Percentiles rank a stretch among this genome's conserved stretches.
Conservation (phyloP, 768 basidiomycete genomes). For the Mycena galopus region DNA sequence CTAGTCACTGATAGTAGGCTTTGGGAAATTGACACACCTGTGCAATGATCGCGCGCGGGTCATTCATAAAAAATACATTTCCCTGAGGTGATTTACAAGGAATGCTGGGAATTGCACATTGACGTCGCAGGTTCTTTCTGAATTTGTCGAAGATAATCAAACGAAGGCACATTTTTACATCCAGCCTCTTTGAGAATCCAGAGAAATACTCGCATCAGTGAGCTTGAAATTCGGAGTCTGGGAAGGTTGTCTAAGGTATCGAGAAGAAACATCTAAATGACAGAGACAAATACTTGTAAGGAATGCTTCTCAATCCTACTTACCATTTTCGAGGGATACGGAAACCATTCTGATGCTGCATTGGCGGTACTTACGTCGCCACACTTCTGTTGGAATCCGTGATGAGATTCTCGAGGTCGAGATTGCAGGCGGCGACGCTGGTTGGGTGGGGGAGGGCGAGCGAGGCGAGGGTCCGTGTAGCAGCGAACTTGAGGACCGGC, state of each 20-base stretch:
- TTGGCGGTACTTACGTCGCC: slow-evolving; percentile 80
- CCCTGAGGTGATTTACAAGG: not conserved
- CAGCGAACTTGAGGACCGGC: slow-evolving; percentile 95
- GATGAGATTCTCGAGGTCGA: slow-evolving; percentile 97
- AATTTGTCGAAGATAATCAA: slow-evolving; percentile 7
- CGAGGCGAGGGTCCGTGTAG: slow-evolving; percentile 94
- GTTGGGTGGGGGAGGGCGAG: slow-evolving; percentile 89
- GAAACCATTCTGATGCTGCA: slow-evolving; percentile 2
- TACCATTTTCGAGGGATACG: slow-evolving; percentile 23
- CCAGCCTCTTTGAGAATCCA: slow-evolving; percentile 25
- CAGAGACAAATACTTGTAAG: not conserved
- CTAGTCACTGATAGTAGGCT: too few relatives aligned
- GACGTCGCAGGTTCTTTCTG: not conserved
- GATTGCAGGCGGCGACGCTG: slow-evolving; percentile 92
- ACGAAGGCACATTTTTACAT: slow-evolving; percentile 18
- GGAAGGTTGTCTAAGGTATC: slow-evolving; percentile 29
- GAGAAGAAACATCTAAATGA: slow-evolving; percentile 25
- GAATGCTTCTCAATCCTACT: not conserved
- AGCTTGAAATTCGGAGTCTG: slow-evolving; percentile 17
- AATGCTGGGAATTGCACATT: not conserved
- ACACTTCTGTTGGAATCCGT: slow-evolving; percentile 96
- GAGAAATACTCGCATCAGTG: slow-evolving; percentile 24
- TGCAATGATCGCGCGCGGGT: not conserved
- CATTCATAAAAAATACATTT: slow-evolving; percentile 11
- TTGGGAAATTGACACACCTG: not conserved